A percentile compares a stretch with the other conserved stretches of the same genome.
These are phyloP conservation scores for Aspergillus quadrilineatus DNA, from an alignment of 2,329 filamentous ascomycete genomes.

Conservation along the genomic window DNA sequence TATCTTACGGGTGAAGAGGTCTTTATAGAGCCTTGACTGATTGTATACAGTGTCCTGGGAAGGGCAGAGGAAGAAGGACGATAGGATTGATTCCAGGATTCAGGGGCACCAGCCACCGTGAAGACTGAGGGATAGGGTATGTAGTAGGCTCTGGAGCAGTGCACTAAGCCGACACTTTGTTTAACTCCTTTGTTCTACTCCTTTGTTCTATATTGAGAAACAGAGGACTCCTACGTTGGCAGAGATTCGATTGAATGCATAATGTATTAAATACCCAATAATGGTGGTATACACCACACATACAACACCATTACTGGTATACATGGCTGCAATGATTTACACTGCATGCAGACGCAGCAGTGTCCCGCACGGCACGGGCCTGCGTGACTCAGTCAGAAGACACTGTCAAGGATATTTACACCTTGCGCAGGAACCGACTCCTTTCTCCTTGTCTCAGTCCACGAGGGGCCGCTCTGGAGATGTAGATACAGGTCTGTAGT, in stretches of 20 bases:
- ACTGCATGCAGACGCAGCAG: slow-evolving; percentile 15
- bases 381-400: not conserved
- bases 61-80: not conserved
- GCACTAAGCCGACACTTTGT: not conserved
- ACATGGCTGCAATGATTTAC: slow-evolving; percentile 6
- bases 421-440: slow-evolving; percentile 1
- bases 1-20: not conserved
- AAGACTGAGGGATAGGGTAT: not conserved
- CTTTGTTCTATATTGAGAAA: not conserved
- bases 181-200: not conserved
- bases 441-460: slow-evolving; percentile 14
- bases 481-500: slow-evolving; percentile 1
- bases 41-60: not conserved
- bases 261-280: not conserved
- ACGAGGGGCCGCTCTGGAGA: slow-evolving; percentile 3
- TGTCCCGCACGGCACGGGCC: slow-evolving; percentile 11
- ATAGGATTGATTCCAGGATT: not conserved
- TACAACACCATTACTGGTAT: not conserved
- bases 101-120: slow-evolving; percentile 1
- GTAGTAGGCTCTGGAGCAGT: no score
- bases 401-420: slow-evolving; percentile 8
- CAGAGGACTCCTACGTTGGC: no score
- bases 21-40: not conserved
- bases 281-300: not conserved
- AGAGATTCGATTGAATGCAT: no score